phyloP scores from a whole-genome alignment of 2,329 filamentous ascomycete species.

The Sporothrix brasiliensis region DNA sequence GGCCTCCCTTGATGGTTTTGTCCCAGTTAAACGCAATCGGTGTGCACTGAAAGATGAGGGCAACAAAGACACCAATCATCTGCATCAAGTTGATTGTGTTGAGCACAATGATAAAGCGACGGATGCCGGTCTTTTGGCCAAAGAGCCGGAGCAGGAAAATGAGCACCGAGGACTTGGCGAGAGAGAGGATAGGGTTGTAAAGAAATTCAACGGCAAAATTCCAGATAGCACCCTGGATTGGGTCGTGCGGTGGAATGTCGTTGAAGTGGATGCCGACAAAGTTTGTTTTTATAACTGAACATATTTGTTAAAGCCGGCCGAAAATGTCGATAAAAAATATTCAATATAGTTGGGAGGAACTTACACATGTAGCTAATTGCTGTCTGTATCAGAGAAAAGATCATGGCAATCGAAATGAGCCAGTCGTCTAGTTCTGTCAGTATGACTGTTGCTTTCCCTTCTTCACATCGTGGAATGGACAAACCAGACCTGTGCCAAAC shows the following conservation, averaged over 20 bases:
- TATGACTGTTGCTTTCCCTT: background rate
- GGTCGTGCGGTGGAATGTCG: conserved; percentile 38
- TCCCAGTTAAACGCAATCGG: conserved; percentile 52
- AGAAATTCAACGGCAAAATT: conserved; percentile 43
- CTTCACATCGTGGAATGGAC: background rate
- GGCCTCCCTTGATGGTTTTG: conserved; percentile 45
- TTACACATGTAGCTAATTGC: conserved; percentile 42
- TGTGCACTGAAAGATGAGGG: conserved; percentile 45
- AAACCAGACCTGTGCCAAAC: conserved; percentile 34
- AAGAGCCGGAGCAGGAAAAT: conserved; percentile 42
- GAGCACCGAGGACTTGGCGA: conserved; percentile 44
- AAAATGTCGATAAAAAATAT: too few relatives aligned
- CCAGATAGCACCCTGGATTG: conserved; percentile 40
- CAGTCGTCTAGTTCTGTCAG: conserved; percentile 39
- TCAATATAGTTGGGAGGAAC: conserved; percentile 7
- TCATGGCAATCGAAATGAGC: conserved; percentile 42
- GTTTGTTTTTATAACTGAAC: conserved; percentile 9
- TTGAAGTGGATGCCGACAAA: conserved; percentile 11
- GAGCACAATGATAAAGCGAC: conserved; percentile 41
- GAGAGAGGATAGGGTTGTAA: conserved; percentile 44
- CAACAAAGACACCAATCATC: conserved; percentile 42
- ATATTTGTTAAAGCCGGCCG: too few relatives aligned
- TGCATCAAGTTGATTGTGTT: conserved; percentile 41
- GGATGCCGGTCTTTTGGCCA: conserved; percentile 40
- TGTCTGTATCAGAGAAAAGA: conserved; percentile 41